Evolutionary conservation across 257 asterid genomes (phyloP).

Genomic region (Striga asiatica): DNA sequence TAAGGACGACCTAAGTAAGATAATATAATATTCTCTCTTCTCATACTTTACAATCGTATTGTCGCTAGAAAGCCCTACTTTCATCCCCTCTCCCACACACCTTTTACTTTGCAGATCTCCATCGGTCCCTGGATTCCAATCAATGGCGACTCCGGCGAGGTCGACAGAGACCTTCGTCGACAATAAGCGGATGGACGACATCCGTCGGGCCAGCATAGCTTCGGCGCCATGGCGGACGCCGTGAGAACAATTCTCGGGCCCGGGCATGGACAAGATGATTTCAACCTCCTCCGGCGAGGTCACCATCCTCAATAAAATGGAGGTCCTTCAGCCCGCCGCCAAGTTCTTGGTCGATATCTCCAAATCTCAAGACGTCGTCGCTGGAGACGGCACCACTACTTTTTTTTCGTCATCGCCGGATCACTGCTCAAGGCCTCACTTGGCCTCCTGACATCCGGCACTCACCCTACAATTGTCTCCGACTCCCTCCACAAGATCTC

Average conservation of each 20-base stretch:
- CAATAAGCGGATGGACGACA: constrained; percentile 87
- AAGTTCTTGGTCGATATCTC: constrained; percentile 88
- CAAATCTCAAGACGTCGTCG: constrained; percentile 81
- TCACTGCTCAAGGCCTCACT: constrained; percentile 54
- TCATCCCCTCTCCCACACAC: too few relatives aligned
- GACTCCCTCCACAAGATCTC: constrained; percentile 74
- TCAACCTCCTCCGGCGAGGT: constrained; percentile 80
- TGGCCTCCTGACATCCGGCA: constrained; percentile 45
- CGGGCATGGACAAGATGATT: constrained; percentile 93
- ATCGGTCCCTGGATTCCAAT: neutral
- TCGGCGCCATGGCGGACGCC: constrained; percentile 78
- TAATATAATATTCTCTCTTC: too few relatives aligned
- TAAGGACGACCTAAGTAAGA: too few relatives aligned
- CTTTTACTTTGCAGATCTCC: too few relatives aligned
- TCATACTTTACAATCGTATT: too few relatives aligned
- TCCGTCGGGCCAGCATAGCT: constrained; percentile 73
- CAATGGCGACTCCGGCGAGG: constrained; percentile 57
- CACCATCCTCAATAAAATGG: constrained; percentile 83
- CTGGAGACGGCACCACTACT: constrained; percentile 95
- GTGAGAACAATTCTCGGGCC: constrained; percentile 92
- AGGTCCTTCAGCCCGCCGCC: constrained; percentile 94
- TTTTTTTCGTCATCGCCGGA: constrained; percentile 83
- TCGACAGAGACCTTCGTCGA: constrained; percentile 74
- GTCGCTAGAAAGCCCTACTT: too few relatives aligned
- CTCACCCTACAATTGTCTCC: constrained; percentile 70